A percentile compares a stretch with the other conserved stretches of the same genome.
Conservation (phyloP, 2,329 filamentous ascomycete species). For the Aspergillus persii region DNA sequence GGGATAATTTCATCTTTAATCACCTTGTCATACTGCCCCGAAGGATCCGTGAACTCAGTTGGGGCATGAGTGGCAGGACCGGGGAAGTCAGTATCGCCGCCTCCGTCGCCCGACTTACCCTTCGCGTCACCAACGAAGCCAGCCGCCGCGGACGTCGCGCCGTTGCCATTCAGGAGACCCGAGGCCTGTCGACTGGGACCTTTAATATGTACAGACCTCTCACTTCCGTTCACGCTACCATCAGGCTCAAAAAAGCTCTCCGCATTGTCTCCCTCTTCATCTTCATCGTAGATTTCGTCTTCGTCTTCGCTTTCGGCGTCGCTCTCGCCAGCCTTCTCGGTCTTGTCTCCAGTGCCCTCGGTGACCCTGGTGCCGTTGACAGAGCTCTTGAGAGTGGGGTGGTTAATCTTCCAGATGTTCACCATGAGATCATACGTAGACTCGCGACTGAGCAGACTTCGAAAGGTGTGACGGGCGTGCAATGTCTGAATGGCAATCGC, state of each 20-base stretch:
- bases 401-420: slow-evolving; percentile 96
- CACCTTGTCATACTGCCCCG: slow-evolving; percentile 77
- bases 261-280: slow-evolving; percentile 51
- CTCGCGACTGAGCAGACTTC: slow-evolving; percentile 90
- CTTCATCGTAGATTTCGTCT: slow-evolving; percentile 57
- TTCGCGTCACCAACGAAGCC: slow-evolving; percentile 35
- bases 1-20: slow-evolving; percentile 82
- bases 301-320: slow-evolving; percentile 75
- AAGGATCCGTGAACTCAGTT: slow-evolving; percentile 79
- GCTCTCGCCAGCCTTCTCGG: slow-evolving; percentile 70
- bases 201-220: slow-evolving; percentile 48
- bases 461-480: slow-evolving; percentile 93
- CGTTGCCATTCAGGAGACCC: slow-evolving; percentile 39
- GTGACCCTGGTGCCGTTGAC: slow-evolving; percentile 84
- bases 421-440: slow-evolving; percentile 96
- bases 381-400: slow-evolving; percentile 86
- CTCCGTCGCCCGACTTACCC: slow-evolving; percentile 43
- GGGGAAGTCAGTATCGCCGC: slow-evolving; percentile 64
- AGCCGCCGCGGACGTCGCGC: slow-evolving; percentile 37
- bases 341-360: slow-evolving; percentile 81
- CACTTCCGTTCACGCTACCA: slow-evolving; percentile 55
- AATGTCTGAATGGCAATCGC: slow-evolving; percentile 95
- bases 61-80: slow-evolving; percentile 78
- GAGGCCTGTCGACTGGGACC: slow-evolving; percentile 71
- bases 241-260: slow-evolving; percentile 62